Evolutionary conservation across 768 basidiomycete genomes (phyloP), one percentile per base, ranked within the genome.

Genomic region (Pholiota microspora): DNA sequence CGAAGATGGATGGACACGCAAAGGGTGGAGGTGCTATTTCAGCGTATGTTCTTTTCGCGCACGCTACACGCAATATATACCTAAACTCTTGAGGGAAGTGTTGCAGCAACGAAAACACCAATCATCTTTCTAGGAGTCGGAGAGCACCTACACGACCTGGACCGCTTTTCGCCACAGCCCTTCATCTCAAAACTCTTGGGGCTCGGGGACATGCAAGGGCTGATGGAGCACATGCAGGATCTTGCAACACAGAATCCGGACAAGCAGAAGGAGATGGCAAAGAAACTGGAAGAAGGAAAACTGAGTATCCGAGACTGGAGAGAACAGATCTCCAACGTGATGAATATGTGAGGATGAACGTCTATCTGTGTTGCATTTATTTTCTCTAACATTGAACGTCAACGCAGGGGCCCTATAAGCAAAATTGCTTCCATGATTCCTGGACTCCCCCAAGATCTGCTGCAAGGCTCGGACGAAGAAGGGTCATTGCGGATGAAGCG

Each of bases 351-450:
- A 62, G 84, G 74, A n/a, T 51, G 29, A 25, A 32, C 49, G 47
- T 47, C 34, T 47, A 45, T 57, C 9, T 45, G 62, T 52, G 51
- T 18, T 55, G 51, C 29, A 46, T 47, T 27, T 45, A 13, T 49
- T 40, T 46, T 28, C 18, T 31, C 28, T 48, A 40, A 57, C 24
- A 12, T 42, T n/a, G 15, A 40, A 13, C 38, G 52, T 45, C 1
- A 50, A 59, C 59, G 7, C 65, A 97, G 95, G 92, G 97, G 97
- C n/a, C 95, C 97, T 7, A 85, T 99, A 51, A 93, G 90, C 66
- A 99, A 99, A 73, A 95, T 99, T 64, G 94, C 97, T 25, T 93
- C 91, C 13, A 98, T 98, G 94, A 99, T 99, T 56, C 97, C 97
- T 2, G 97, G 97, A 24, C 82, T 99, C 58, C 90, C 93, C 10